These are phyloP conservation scores for Aspergillus ellipticus DNA, from an alignment of 495 filamentous ascomycete species.

Conservation along the genomic window DNA sequence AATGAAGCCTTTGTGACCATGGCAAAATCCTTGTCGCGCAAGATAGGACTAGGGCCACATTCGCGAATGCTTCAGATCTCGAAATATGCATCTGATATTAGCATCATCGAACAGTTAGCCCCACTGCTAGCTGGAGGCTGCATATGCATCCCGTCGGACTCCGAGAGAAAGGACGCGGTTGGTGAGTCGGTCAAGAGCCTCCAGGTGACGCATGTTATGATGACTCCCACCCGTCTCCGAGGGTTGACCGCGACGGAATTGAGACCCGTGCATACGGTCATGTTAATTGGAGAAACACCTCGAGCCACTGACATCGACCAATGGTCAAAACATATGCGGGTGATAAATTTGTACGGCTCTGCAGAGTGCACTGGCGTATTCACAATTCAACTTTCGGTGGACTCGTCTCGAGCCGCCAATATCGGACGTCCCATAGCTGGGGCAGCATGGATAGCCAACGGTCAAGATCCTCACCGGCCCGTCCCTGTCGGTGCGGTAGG, in stretches of 20 bases:
- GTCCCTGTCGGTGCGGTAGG: slow-evolving; percentile 56
- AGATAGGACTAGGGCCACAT: not conserved
- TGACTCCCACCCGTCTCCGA: slow-evolving; percentile 27
- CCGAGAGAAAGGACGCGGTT: slow-evolving; percentile 26
- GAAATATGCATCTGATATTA: slow-evolving; percentile 57
- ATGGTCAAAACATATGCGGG: not conserved
- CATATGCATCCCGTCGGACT: slow-evolving; percentile 52
- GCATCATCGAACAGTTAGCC: slow-evolving; percentile 53
- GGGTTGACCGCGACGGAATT: slow-evolving; percentile 20
- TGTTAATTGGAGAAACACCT: slow-evolving; percentile 41
- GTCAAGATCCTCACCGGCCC: slow-evolving; percentile 45
- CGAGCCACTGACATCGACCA: slow-evolving; percentile 1
- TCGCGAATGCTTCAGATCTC: slow-evolving; percentile 53
- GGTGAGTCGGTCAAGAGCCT: slow-evolving; percentile 22
- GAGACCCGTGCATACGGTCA: slow-evolving; percentile 26
- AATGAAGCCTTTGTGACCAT: slow-evolving; percentile 2
- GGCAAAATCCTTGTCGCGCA: not conserved
- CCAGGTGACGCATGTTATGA: slow-evolving; percentile 16
- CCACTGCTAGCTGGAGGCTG: slow-evolving; percentile 52
- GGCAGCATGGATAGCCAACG: slow-evolving; percentile 52
- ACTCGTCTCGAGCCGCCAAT: slow-evolving; percentile 3
- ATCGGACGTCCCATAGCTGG: slow-evolving; percentile 23
- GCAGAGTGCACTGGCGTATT: slow-evolving; percentile 12
- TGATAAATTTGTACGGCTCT: slow-evolving; percentile 17
- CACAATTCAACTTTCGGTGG: not conserved